Percentiles rank a stretch among this genome's conserved stretches.
phyloP scores from a whole-genome alignment of 768 basidiomycete species.

The Mrakia gelida region DNA sequence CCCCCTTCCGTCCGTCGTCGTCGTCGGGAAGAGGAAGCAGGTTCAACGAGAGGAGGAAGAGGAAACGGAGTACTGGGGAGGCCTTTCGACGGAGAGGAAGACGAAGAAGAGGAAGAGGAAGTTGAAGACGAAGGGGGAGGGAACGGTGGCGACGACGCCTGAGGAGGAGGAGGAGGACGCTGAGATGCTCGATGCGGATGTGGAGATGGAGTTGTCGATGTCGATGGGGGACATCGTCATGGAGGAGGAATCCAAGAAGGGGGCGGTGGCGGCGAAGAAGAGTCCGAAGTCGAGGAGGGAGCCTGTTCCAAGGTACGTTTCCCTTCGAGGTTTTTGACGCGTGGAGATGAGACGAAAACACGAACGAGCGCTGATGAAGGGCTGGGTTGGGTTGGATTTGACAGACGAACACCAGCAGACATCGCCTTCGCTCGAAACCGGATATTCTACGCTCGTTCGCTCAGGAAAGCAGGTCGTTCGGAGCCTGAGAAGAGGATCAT shows the following conservation, averaged over 20 bases:
- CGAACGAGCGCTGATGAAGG: neutral
- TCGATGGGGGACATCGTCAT: neutral
- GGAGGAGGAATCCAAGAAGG: neutral
- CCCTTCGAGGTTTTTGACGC: too few relatives aligned
- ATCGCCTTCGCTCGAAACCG: slow-evolving; percentile 37
- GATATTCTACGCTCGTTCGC: slow-evolving; percentile 65
- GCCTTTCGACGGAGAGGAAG: neutral
- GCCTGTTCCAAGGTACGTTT: neutral
- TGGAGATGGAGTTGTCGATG: slow-evolving; percentile 7
- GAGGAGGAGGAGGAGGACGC: neutral
- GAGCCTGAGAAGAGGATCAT: slow-evolving; percentile 55
- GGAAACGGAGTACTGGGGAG: neutral
- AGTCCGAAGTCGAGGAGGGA: neutral
- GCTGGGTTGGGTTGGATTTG: neutral
- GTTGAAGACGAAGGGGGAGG: neutral
- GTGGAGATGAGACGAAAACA: neutral
- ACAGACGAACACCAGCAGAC: slow-evolving; percentile 34
- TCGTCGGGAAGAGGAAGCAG: too few relatives aligned
- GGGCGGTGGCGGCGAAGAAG: neutral
- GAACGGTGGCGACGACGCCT: neutral
- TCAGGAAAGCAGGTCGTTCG: slow-evolving; percentile 24
- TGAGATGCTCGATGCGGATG: slow-evolving; percentile 12
- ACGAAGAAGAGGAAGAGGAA: neutral
- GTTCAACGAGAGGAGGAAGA: neutral
- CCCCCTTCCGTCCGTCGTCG: neutral